Base-by-base conservation (phyloP, 2,329 filamentous ascomycete species). In the Neonectria magnoliae region DNA sequence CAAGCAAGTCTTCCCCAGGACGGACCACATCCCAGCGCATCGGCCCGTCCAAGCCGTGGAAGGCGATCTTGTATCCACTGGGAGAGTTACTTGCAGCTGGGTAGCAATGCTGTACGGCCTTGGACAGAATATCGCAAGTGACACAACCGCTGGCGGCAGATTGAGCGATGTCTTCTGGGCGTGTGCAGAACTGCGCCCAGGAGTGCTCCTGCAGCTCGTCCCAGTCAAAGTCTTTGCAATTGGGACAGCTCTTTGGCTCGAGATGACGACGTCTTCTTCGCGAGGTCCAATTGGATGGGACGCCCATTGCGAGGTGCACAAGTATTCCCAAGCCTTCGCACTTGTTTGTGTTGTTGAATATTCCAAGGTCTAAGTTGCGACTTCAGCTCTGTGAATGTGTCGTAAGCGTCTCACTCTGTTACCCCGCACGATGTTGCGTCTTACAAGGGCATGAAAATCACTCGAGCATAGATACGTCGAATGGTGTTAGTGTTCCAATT, bases 41-140 rank as follows among this genome's bases (percentile, higher is more conserved):
- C 31, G 58, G 58, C 13, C 58, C 58, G 8, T 61, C 58, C 7
- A 61, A 50, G 10, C 58, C 58, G 20, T 61, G 58, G 20, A 61
- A 61, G 0, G 31, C 58, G 2, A 61, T 44, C 14, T 44, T 45
- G 10, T 56, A 57, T 20, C 55, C 51, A 5, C 29, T 8, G 3
- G 58, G 58, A 6, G 33, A 22, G 2, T 36, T 31, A 11, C 29
- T 20, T 6, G n/a, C 58, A 4, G 38, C 45, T 5, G 58, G 41
- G 10, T 41, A 61, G 4, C 58, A 61, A 33, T 61, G 51, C n/a
- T 42, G 20, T 4, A 61, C 31, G 3, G 42, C 31, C 5, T 11
- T 61, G 14, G 38, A 14, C 5, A 56, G 42, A 11, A 61, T 48
- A 8, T 48, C 13, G 22, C 58, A 61, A 3, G 58, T 14, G 22